Base-by-base conservation (phyloP, 2,329 filamentous ascomycete genomes). In the Phialophora macrospora region DNA sequence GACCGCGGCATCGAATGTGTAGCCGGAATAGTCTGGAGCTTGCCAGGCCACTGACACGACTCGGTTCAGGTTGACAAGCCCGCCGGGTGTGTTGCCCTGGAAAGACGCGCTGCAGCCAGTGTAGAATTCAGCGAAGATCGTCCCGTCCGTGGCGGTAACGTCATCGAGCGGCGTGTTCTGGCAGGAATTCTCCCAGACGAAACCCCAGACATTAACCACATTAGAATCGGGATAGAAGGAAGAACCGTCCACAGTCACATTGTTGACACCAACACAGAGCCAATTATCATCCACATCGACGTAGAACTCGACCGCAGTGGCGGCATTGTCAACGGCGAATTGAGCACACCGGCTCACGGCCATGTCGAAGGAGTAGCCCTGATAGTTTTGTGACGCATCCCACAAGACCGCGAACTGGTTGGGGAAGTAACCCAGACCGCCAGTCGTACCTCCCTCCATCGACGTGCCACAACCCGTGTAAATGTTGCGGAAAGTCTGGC, bases 71-170 rank as follows among this genome's bases (percentile, higher is more conserved):
- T 60, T 34, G 28, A 52, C 44, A 4, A 60, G 30, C 9, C 58
- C 58, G 14, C 58, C 58, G 11, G 58, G 58, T 12, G 48, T 60
- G n/a, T 60, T 54, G 30, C 58, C 58, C 32, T 60, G 58, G 48
- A 60, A 52, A 6, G 58, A 60, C 14, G 58, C n/a, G 22, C 58
- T 60, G 58, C 58, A 60, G 58, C 58, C 58, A 14, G 58, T 60
- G 48, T 54, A 60, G 30, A 60, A 60, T n/a, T 34, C 28, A 8
- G 58, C 49, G 46, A 60, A 60, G 48, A 60, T 32, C 11, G 58
- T 54, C 17, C 58, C 58, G 38, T 60, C 58, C 5, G 58, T 17
- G 14, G 58, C 58, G 46, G 28, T 34, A 22, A 60, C 22, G n/a
- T 60, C 58, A 22, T 52, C 22, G 22, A 60, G 58, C 32, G 58